Base-by-base conservation (phyloP, 148 eudicot species). In the Vaccinium darrowii region DNA sequence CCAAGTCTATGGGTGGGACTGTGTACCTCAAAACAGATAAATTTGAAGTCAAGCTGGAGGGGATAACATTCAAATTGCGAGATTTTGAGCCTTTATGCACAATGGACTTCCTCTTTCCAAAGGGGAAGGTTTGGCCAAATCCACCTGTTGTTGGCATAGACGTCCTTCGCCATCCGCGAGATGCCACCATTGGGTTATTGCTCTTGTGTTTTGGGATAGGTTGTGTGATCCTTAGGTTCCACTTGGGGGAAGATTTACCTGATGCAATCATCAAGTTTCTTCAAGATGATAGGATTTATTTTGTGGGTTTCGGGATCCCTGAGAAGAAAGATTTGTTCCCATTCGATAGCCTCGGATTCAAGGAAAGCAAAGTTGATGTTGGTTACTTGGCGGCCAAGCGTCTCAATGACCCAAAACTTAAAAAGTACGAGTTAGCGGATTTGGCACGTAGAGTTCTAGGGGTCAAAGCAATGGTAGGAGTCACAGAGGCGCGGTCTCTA, bases 11-110 rank as follows among this genome's bases (percentile, higher is more conserved):
- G 91, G 87, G 88, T 2, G 91, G 86, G 14, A 86, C 60, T 5
- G 90, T 90, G 23, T 84, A 84, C 84, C 78, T 90, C 58, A 77
- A 76, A 84, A 90, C 91, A 30, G 81, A 90, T n/a, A 83, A 81
- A 1, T 90, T 90, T 51, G 90, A 88, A 75, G 90, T 90, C 23
- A 90, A 86, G 60, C 88, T 90, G 39, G 90, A 90, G 80, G 91
- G 90, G 36, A 87, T 90, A 11, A 84, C 88, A 62, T 87, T 86
- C 80, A 90, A 90, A 57, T 63, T 84, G 25, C 84, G 76, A 23
- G 89, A 88, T 19, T 90, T 90, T 30, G 88, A 88, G 78, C 75
- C 87, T 3, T 23, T 90, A 33, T 86, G 90, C 84, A 72, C 77
- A 25, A 82, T 81, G 77, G 89, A 88, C 53, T 88, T 88, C 43